Conservation (phyloP, 257 asterid genomes). For the Petrea volubilis region DNA sequence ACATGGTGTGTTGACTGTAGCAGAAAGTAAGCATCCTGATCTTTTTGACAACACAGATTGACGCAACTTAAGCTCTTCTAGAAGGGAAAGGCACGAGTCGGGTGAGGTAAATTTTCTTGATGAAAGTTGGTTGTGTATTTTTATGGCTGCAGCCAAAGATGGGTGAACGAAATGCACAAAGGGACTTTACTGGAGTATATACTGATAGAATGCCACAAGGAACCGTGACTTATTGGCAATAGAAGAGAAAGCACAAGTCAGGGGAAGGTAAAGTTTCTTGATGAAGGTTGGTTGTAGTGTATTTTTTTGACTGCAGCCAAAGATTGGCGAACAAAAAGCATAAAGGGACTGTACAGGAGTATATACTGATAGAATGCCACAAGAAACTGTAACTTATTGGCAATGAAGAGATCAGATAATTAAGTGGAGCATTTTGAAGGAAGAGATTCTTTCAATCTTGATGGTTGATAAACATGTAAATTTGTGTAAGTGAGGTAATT, state of each 20-base stretch:
- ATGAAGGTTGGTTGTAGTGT: too few species aligned
- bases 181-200: neutral
- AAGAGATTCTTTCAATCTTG: neutral
- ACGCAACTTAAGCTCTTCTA: too few species aligned
- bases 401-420: neutral
- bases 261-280: neutral
- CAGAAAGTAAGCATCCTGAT: too few species aligned
- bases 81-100: neutral
- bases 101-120: neutral
- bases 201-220: neutral
- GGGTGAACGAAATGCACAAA: neutral
- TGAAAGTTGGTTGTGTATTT: neutral
- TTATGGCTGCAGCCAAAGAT: constrained; percentile 7
- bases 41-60: neutral
- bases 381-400: neutral
- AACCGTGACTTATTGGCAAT: neutral
- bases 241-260: neutral
- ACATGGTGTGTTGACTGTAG: neutral
- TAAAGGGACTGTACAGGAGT: neutral
- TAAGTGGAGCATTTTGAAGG: neutral
- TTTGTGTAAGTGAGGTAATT: neutral
- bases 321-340: too few species aligned
- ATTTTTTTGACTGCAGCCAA: too few species aligned
- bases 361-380: neutral
- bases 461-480: neutral